A percentile compares a stretch with the other conserved stretches of the same genome.
phyloP scores from a whole-genome alignment of 129 eudicot species.

The Sambucus nigra region DNA sequence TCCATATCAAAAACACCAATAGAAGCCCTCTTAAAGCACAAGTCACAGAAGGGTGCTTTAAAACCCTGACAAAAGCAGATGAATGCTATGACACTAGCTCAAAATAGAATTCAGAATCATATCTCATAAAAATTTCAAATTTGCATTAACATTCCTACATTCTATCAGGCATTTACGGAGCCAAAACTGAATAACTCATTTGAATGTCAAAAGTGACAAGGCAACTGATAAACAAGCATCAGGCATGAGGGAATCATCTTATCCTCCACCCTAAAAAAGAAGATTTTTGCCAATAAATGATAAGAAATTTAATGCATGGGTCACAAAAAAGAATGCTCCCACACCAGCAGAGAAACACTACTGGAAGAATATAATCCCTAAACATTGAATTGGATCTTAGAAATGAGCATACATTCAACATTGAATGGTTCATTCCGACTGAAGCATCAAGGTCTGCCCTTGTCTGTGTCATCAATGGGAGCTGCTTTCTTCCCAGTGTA shows the following conservation, averaged over 20 bases:
- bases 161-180: conserved; percentile 7
- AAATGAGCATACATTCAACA: conserved; percentile 11
- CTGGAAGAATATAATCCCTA: conserved; percentile 10
- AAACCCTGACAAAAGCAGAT: too few relatives aligned
- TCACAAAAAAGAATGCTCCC: conserved; percentile 7
- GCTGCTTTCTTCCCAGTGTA: conserved; percentile 73
- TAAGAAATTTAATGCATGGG: conserved; percentile 15
- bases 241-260: conserved; percentile 11
- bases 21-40: too few relatives aligned
- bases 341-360: conserved; percentile 6
- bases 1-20: too few relatives aligned
- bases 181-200: conserved; percentile 12
- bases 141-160: background rate
- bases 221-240: conserved; percentile 1
- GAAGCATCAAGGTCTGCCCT: conserved; percentile 41
- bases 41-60: too few relatives aligned
- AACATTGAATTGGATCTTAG: conserved; percentile 5
- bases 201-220: conserved; percentile 5
- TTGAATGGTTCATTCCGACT: conserved; percentile 18
- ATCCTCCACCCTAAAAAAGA: conserved; percentile 16
- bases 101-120: background rate
- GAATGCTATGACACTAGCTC: too few relatives aligned
- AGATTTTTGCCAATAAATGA: conserved; percentile 8
- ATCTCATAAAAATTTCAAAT: background rate
- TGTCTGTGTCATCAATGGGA: conserved; percentile 31